Percentiles rank a stretch among this genome's conserved stretches.
phyloP scores from a whole-genome alignment of 192 early-diverging fungal genomes.

The Kickxella alabastrina region DNA sequence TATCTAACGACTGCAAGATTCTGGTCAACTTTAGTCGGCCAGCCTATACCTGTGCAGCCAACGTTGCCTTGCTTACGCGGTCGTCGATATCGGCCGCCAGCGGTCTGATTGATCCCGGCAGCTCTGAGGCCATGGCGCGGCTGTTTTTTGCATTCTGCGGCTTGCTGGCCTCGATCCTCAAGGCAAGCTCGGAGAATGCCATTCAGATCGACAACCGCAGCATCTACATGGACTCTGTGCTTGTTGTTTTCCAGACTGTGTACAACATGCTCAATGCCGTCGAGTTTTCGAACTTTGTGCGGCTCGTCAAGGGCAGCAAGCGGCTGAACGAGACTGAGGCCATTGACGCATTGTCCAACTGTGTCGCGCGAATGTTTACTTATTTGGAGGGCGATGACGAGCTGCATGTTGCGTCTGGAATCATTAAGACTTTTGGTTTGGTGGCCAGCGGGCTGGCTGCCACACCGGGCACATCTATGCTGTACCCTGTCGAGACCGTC shows the following conservation, averaged over 20 bases:
- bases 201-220: slow-evolving; percentile 5
- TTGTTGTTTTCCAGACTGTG: slow-evolving; percentile 30
- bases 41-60: slow-evolving; percentile 30
- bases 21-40: slow-evolving; percentile 36
- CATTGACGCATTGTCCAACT: slow-evolving; percentile 33
- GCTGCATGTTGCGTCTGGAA: slow-evolving; percentile 15
- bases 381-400: slow-evolving; percentile 24
- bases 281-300: slow-evolving; percentile 38
- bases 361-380: slow-evolving; percentile 40
- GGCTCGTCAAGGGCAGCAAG: slow-evolving; percentile 18
- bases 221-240: slow-evolving; percentile 19
- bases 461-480: slow-evolving; percentile 29
- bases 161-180: slow-evolving; percentile 37
- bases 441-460: slow-evolving; percentile 35
- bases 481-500: slow-evolving; percentile 29
- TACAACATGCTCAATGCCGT: slow-evolving; percentile 45
- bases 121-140: slow-evolving; percentile 27
- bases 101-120: slow-evolving; percentile 4
- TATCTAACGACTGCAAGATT: slow-evolving; percentile 32
- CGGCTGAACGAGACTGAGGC: slow-evolving; percentile 34
- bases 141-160: slow-evolving; percentile 45
- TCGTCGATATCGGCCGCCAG: slow-evolving; percentile 20
- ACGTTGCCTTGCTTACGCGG: slow-evolving; percentile 23
- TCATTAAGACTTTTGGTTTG: slow-evolving; percentile 32
- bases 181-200: slow-evolving; percentile 13